phyloP scores from a whole-genome alignment of 139 green algal species.

The Prasinococcaceae sp. region DNA sequence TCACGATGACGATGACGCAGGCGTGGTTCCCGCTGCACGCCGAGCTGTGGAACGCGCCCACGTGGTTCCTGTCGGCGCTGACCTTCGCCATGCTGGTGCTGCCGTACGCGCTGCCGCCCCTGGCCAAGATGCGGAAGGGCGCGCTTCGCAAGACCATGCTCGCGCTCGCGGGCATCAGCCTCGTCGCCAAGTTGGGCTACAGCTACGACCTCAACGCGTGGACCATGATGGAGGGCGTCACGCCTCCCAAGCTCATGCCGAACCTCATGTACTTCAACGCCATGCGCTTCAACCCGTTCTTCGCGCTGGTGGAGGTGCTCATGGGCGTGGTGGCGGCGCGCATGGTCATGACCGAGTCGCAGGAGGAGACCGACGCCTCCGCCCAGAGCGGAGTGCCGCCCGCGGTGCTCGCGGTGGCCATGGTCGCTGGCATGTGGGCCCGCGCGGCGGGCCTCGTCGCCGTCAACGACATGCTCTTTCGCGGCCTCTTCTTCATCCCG shows the following conservation, averaged over 20 bases:
- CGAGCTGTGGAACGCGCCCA: conserved; percentile 26
- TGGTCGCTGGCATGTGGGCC: conserved; percentile 8
- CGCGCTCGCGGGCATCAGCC: conserved; percentile 1
- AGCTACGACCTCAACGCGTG: conserved; percentile 14
- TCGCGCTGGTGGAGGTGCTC: conserved; percentile 13
- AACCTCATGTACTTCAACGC: conserved; percentile 18
- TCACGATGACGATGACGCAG: conserved; percentile 20
- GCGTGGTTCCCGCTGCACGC: conserved; percentile 21
- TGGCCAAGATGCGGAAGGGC: conserved; percentile 10
- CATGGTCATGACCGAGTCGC: conserved; percentile 13
- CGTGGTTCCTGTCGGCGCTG: conserved; percentile 24
- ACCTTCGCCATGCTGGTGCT: conserved; percentile 16
- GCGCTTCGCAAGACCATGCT: conserved; percentile 1
- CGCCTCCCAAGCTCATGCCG: conserved; percentile 7
- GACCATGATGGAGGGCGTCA: conserved; percentile 17
- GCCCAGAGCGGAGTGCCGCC: background rate
- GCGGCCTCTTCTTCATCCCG: conserved; percentile 15
- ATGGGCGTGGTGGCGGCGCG: conserved; percentile 16
- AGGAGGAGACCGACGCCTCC: background rate
- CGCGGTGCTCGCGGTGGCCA: conserved; percentile 1
- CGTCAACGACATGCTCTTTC: conserved; percentile 14
- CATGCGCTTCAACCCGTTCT: conserved; percentile 17
- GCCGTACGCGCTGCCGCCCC: conserved; percentile 12
- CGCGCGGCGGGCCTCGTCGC: conserved; percentile 7
- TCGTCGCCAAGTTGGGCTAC: conserved; percentile 22